Conservation (phyloP, 208 protist species). For the Wallacemonas rigidus region DNA sequence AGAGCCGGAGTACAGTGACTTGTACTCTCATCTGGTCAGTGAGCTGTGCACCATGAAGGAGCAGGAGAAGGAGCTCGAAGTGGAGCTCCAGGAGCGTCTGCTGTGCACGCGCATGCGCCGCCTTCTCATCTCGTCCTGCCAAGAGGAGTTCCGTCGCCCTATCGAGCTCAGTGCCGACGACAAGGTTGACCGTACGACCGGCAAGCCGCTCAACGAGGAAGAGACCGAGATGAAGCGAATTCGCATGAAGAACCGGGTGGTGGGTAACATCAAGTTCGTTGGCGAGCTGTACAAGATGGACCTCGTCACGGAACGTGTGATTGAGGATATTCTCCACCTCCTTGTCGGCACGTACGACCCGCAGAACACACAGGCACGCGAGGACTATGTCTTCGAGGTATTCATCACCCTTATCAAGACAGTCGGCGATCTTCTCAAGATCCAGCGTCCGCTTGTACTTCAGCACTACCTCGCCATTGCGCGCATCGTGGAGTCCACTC, state of each 20-base stretch:
- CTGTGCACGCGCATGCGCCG: constrained; percentile 69
- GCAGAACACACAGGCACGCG: constrained; percentile 38
- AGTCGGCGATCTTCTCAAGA: constrained; percentile 40
- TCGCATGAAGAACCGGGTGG: constrained; percentile 71
- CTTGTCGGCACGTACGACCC: constrained; percentile 66
- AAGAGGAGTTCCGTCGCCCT: constrained; percentile 69
- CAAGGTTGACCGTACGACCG: constrained; percentile 70
- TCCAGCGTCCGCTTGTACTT: constrained; percentile 38
- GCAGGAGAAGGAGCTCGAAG: constrained; percentile 49
- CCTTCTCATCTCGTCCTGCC: constrained; percentile 59
- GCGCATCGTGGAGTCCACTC: constrained; percentile 56
- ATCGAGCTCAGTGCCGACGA: constrained; percentile 74
- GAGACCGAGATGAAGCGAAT: constrained; percentile 71
- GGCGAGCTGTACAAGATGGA: constrained; percentile 81
- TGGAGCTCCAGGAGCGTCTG: constrained; percentile 50
- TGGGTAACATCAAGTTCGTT: constrained; percentile 88
- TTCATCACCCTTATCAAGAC: constrained; percentile 70
- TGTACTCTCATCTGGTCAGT: constrained; percentile 76
- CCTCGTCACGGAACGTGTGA: constrained; percentile 60
- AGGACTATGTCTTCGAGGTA: constrained; percentile 81
- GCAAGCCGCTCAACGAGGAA: constrained; percentile 56
- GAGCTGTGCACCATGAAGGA: constrained; percentile 70
- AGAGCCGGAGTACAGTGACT: constrained; percentile 75
- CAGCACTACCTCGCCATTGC: constrained; percentile 58
- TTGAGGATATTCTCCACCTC: constrained; percentile 64